Evolutionary conservation across 805 yeast species (phyloP).

Genomic region (Starmerella asiatica): DNA sequence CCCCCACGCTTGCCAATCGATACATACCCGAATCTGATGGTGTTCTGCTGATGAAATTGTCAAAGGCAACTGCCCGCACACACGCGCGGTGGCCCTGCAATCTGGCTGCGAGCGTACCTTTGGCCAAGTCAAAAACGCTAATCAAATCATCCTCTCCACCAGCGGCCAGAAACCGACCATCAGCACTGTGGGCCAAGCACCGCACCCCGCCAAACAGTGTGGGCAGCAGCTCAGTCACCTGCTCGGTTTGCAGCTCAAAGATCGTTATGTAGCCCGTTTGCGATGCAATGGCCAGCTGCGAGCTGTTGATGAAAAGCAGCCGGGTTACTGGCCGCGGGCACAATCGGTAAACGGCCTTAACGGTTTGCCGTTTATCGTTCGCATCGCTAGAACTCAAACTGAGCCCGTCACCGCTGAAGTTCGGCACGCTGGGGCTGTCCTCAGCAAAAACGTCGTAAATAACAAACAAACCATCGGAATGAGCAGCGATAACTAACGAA

Average conservation of each 20-base stretch:
- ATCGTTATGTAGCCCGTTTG: slow-evolving; percentile 54
- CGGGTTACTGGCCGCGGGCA: slow-evolving; percentile 40
- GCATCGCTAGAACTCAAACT: slow-evolving; percentile 5
- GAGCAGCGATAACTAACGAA: slow-evolving; percentile 42
- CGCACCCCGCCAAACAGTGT: slow-evolving; percentile 55
- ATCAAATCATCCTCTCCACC: slow-evolving; percentile 47
- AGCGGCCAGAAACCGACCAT: slow-evolving; percentile 34
- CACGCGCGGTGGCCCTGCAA: slow-evolving; percentile 43
- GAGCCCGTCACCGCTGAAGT: not conserved
- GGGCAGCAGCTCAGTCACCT: slow-evolving; percentile 41
- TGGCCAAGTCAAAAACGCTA: slow-evolving; percentile 31
- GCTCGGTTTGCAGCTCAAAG: slow-evolving; percentile 37
- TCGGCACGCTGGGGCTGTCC: slow-evolving; percentile 25
- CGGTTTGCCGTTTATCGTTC: slow-evolving; percentile 2
- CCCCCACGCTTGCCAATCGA: slow-evolving; percentile 42
- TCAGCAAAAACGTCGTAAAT: slow-evolving; percentile 40
- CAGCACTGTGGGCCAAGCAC: slow-evolving; percentile 41
- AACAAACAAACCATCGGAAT: slow-evolving; percentile 47
- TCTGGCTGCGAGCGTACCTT: slow-evolving; percentile 25
- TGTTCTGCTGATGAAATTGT: slow-evolving; percentile 25
- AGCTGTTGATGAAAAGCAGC: slow-evolving; percentile 23
- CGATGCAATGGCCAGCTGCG: slow-evolving; percentile 38
- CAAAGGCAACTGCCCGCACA: slow-evolving; percentile 36
- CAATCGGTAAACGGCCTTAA: slow-evolving; percentile 44
- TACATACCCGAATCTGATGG: slow-evolving; percentile 23